Base-by-base conservation (phyloP, 768 basidiomycete species). In the Clitopilus hobsonii region DNA sequence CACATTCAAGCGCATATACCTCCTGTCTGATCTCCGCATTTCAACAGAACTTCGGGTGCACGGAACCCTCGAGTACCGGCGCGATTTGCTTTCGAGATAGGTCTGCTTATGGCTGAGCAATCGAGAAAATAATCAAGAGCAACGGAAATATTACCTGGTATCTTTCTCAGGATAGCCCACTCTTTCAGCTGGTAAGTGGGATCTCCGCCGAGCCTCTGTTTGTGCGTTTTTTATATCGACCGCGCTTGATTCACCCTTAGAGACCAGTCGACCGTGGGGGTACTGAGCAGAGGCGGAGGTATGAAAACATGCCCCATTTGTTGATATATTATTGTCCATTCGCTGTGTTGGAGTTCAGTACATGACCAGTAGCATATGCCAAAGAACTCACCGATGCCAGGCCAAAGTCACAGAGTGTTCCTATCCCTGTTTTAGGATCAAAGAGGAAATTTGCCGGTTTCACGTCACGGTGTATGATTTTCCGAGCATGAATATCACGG, bases 371-470 rank as follows among this genome's bases (percentile, higher is more conserved):
- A 45, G 22, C 16, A 23, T 20, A 52, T 11, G 36, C 18, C 32
- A 23, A 32, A 55, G 10, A 13, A 72, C 89, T 62, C 69, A 95
- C 94, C 63, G 92, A 93, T 7, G 97, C 97, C 3, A 99, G 79
- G 18, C 97, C 97, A 66, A 98, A 97, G 69, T 98, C 97, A 60
- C 92, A 93, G 6, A 99, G 73, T 0, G 89, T 89, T 22, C 97
- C 97, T 11, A 85, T 75, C 8, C 89, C 88, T 6, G 86, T 88
- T 30, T 78, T 81, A 30, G 91, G 87, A 68, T 98, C 92, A 67
- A 88, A 98, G 29, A 98, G 78, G 68, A 98, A 98, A 69, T 98
- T 98, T 56, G 95, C 96, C 20, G 96, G 95, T 67, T 98, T 98
- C 62, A 98, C 91, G 69, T 98, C 96, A 45, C 96, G 91, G 68